phyloP scores from a whole-genome alignment of 140 eudicot species.

The Anethum foeniculum region DNA sequence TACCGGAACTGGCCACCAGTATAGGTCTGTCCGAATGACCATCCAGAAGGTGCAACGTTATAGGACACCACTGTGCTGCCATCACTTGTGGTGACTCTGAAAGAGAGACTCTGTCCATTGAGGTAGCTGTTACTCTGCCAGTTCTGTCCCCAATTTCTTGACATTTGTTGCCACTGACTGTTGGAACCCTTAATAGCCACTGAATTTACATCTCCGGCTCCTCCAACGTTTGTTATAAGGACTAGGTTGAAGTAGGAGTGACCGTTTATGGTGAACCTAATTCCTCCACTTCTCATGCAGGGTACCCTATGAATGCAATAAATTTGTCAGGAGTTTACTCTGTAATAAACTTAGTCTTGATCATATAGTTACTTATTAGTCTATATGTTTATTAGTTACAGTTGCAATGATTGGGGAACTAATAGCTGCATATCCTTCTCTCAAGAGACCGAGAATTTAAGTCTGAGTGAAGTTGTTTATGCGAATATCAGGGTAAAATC shows the following conservation, averaged over 20 bases:
- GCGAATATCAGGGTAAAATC: neutral
- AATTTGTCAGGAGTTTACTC: neutral
- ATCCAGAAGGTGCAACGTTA: conserved; percentile 51
- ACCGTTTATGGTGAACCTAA: conserved; percentile 66
- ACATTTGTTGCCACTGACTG: conserved; percentile 64
- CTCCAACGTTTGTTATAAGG: conserved; percentile 63
- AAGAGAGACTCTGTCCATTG: conserved; percentile 65
- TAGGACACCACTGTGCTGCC: conserved; percentile 56
- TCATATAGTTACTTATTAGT: neutral
- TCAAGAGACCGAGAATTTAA: neutral
- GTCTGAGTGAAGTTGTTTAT: neutral
- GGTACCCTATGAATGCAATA: conserved; percentile 47
- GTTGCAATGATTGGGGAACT: neutral
- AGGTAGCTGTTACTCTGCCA: conserved; percentile 76
- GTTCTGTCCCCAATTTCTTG: conserved; percentile 82
- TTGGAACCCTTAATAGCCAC: conserved; percentile 63
- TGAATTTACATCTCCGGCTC: conserved; percentile 63
- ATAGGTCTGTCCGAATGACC: conserved; percentile 73
- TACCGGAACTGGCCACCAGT: conserved; percentile 55
- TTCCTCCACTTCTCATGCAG: conserved; percentile 66
- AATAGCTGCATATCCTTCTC: neutral
- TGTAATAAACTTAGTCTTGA: neutral
- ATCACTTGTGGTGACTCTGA: conserved; percentile 63
- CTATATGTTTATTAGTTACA: neutral
- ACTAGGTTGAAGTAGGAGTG: conserved; percentile 77